phyloP scores from a whole-genome alignment of 345 rosid species.

The Lumnitzera racemosa region DNA sequence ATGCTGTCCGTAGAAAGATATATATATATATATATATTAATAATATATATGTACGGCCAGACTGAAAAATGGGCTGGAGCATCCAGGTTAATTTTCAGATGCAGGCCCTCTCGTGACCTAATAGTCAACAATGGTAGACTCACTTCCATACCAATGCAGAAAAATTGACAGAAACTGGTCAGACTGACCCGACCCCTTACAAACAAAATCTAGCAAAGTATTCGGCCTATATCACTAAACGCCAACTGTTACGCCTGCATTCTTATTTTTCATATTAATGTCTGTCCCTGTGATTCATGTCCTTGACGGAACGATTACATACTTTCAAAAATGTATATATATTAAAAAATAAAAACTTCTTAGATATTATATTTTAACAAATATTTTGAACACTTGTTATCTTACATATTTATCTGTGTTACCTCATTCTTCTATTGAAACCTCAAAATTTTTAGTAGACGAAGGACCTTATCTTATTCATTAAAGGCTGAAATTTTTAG shows the following conservation, averaged over 20 bases:
- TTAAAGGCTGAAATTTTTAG: neutral
- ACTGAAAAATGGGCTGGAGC: slow-evolving; percentile 8
- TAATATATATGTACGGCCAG: neutral
- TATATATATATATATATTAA: no score
- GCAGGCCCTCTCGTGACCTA: neutral
- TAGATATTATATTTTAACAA: no score
- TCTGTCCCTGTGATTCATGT: slow-evolving; percentile 10
- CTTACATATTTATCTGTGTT: no score
- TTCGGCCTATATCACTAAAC: neutral
- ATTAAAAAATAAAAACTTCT: no score
- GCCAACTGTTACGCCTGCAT: neutral
- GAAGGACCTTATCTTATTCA: slow-evolving; percentile 1
- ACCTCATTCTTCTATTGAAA: neutral
- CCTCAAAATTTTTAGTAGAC: neutral
- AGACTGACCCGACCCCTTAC: slow-evolving; percentile 2
- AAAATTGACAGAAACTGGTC: slow-evolving; percentile 6
- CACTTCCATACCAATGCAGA: neutral
- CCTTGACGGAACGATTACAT: neutral
- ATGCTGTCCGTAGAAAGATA: no score
- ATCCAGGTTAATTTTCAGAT: neutral
- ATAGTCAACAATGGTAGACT: slow-evolving; percentile 31
- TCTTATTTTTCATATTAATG: neutral
- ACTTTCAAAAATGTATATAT: no score
- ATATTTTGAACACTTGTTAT: no score
- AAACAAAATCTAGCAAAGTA: slow-evolving; percentile 13